Evolutionary conservation across 2,329 filamentous ascomycete genomes (phyloP), one percentile per base, ranked within the genome.

Genomic region (Amylocarpus encephaloides): DNA sequence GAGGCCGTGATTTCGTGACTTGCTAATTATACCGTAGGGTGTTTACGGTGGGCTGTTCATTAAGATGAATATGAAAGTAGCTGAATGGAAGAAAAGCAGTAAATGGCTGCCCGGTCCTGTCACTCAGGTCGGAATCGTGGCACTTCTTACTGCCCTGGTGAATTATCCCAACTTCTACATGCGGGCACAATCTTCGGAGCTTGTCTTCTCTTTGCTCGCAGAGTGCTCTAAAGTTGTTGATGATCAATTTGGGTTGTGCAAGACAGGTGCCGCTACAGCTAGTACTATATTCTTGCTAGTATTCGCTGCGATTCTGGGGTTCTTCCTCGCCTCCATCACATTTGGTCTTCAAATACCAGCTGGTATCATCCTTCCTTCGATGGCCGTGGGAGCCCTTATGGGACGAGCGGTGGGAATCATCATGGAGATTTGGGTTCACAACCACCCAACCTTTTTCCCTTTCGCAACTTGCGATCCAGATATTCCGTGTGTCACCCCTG

Each of bases 151-250:
- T 1, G 89, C 92, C 1, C 67, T 97, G 40, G 80, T 97, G 68
- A 96, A 95, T 72, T 98, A 90, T 62, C 93, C 93, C 10, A 95
- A 96, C 69, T 85, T 90, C 49, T 97, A 96, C 69, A 95, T 97
- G 85, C 86, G 93, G 59, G 86, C 90, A 3, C 92, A 97, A 66
- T 82, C 87, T 18, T 91, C 90, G 0, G 89, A 96, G 66, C 81
- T 98, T 2, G 91, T 97, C 13, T 91, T 91, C 54, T 86, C 85
- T 50, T 80, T 98, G 26, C 97, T 98, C 66, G 82, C 89, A 7
- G 92, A 98, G 70, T 98, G 93, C 68, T 83, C 83, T 3, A 81
- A 85, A 56, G 78, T 90, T 16, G 77, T 83, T 16, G 88, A 94
- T 60, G 93, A 98, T 70, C 85, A 84, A 49, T 86, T 97, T 51